These are phyloP conservation scores for Arxiozyma telluris DNA, from an alignment of 1,139 yeast species.

Conservation along the genomic window DNA sequence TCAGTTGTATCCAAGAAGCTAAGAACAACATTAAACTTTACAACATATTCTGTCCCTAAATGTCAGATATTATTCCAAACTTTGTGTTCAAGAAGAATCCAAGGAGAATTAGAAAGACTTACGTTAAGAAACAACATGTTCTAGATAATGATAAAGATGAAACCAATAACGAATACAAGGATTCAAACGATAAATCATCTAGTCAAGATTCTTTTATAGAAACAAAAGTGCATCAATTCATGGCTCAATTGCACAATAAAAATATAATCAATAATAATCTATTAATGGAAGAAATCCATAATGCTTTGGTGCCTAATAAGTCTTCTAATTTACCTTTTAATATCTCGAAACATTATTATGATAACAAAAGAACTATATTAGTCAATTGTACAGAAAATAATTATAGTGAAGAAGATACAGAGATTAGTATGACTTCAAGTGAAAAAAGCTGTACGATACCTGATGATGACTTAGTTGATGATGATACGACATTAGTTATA, in stretches of 20 bases:
- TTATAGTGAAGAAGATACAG: conserved; percentile 1
- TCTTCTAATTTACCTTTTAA: background rate
- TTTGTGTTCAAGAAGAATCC: background rate
- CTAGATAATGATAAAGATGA: background rate
- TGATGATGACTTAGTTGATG: background rate
- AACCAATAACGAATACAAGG: background rate
- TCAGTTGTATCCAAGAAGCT: background rate
- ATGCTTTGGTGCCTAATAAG: background rate
- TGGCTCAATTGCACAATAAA: background rate
- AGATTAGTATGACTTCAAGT: background rate
- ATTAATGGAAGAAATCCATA: background rate
- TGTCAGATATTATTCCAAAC: conserved; percentile 1
- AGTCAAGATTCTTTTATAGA: background rate
- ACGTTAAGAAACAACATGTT: background rate
- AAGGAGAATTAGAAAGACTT: background rate
- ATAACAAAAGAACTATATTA: conserved; percentile 23
- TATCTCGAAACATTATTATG: conserved; percentile 14
- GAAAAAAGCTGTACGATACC: background rate
- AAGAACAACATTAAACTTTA: background rate
- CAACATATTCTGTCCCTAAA: background rate
- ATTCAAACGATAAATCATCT: background rate
- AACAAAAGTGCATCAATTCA: background rate
- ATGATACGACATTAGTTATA: background rate
- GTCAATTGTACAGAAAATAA: background rate
- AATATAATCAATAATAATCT: background rate